Percentiles rank a stretch among this genome's conserved stretches.
Evolutionary conservation across 306 rosid species (phyloP).

Genomic region (Cicer judaicum): DNA sequence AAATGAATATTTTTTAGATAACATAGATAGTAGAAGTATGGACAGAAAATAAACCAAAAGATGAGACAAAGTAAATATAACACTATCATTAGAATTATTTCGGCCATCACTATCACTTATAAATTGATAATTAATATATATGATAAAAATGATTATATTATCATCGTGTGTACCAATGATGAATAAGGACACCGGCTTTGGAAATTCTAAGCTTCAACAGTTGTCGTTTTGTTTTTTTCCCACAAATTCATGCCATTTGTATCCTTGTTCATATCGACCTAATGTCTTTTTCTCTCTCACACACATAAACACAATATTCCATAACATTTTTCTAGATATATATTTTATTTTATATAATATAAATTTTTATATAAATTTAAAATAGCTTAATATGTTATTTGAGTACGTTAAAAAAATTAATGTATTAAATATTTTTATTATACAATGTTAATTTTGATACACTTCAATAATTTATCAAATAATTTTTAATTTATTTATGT

Average conservation of each 20-base stretch:
- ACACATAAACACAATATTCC: not conserved
- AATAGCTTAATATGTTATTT: no score
- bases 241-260: constrained; percentile 61
- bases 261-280: constrained; percentile 63
- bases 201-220: constrained; percentile 28
- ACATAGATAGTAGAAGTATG: not conserved
- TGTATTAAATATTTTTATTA: no score
- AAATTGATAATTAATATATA: not conserved
- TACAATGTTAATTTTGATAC: no score
- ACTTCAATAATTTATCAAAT: no score
- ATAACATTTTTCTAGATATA: no score
- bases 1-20: not conserved
- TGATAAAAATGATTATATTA: not conserved
- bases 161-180: constrained; percentile 28
- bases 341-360: no score
- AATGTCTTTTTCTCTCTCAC: constrained; percentile 50
- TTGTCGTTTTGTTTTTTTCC: constrained; percentile 50
- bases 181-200: constrained; percentile 51
- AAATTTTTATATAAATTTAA: no score
- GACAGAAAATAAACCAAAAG: not conserved
- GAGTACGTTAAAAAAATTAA: no score
- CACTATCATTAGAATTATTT: not conserved
- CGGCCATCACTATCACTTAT: not conserved
- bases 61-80: not conserved
- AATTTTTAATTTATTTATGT: no score